Evolutionary conservation across 495 filamentous ascomycete species (phyloP), one percentile per base, ranked within the genome.

Genomic region (Penicillium psychrofluorescens): DNA sequence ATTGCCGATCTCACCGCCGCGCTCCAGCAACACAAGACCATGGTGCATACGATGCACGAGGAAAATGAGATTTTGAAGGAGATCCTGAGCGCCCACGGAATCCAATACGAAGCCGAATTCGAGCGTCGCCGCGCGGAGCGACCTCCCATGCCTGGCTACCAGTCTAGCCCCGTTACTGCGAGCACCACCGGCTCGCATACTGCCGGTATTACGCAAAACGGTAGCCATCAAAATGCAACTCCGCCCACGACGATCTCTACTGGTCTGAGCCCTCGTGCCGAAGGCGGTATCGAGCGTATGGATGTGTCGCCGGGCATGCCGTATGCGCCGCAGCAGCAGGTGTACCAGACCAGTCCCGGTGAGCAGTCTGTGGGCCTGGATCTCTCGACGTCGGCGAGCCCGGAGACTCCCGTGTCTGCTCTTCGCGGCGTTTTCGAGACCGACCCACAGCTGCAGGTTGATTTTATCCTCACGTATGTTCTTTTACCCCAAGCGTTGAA

Each of bases 401-500:
- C 52, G 28, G 61, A 64, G 36, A 38, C 57, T 44, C 56, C 67
- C 46, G 64, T 72, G 51, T 61, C 72, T 49, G 51, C 65, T 14
- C 46, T 64, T 39, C 57, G 56, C 28, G 70, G 68, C 5, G 64
- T 88, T 48, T 90, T 95, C 54, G 94, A 92, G 64, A 83, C 85
- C 9, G 64, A 74, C 15, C 68, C 67, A 54, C 87, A 95, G 55
- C 75, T 90, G 38, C 90, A 89, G 51, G 85, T 97, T 61, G 90
- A 97, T 61, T 96, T 97, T 73, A 90, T 97, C 40, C 77, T 96
- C 68, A 87, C 85, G 89, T 96, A 87, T 71, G 88, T 79, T 58
- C 43, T 50, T 11, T 34, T 10, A 12, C 6, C 32, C 22, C 22
- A 22, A 22, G 22, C 22, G 22, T 6, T 22, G 22, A 22, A 22